A percentile compares a stretch with the other conserved stretches of the same genome.
Conservation (phyloP, 129 eudicot species). For the Logfia minima region DNA sequence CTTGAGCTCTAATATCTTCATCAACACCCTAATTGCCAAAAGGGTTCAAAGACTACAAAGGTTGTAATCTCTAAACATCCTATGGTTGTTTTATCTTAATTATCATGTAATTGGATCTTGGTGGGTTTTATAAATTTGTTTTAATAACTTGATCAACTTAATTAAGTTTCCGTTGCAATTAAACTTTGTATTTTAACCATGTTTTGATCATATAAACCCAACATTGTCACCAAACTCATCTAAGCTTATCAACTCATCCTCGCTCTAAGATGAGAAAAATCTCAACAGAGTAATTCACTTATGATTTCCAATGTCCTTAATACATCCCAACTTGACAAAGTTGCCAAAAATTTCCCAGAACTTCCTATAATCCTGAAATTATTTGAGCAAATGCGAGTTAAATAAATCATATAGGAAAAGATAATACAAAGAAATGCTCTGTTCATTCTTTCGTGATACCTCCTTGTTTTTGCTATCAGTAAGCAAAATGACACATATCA, state of each 20-base stretch:
- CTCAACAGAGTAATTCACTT: conserved; percentile 79
- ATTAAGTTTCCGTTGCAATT: too few species aligned
- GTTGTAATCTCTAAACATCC: too few species aligned
- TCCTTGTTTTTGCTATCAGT: conserved; percentile 83
- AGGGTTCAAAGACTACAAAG: too few species aligned
- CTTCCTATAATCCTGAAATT: conserved; percentile 80
- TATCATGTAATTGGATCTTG: too few species aligned
- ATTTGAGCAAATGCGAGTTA: background rate
- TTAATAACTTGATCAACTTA: too few species aligned
- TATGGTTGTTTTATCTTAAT: too few species aligned
- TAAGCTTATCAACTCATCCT: conserved; percentile 72
- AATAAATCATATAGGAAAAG: background rate
- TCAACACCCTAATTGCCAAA: too few species aligned
- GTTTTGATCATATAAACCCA: too few species aligned
- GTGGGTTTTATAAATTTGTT: too few species aligned
- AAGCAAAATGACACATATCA: background rate
- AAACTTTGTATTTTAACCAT: too few species aligned
- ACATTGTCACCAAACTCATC: conserved; percentile 73
- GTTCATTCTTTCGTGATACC: conserved; percentile 37
- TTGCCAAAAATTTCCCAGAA: conserved; percentile 95
- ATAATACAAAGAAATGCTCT: background rate
- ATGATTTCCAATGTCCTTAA: conserved; percentile 84
- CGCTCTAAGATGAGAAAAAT: conserved; percentile 71
- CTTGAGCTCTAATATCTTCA: too few species aligned
- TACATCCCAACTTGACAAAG: conserved; percentile 81